A percentile compares a stretch with the other conserved stretches of the same genome.
Evolutionary conservation across 2,329 filamentous ascomycete species (phyloP).

Genomic region (Xylariales sp.): DNA sequence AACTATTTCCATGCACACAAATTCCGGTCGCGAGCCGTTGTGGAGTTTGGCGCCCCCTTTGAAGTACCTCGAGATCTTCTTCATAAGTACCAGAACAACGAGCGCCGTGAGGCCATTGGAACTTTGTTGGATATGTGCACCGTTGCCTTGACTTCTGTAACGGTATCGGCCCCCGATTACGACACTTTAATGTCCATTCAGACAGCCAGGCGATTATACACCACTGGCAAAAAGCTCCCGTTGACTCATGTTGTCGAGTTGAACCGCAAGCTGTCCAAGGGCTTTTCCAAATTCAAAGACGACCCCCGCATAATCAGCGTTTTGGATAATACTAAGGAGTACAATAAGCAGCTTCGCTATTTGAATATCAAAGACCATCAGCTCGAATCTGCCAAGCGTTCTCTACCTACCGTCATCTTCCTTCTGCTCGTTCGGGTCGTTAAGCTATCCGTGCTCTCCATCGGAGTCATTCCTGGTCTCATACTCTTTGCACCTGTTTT

Average conservation of each 20-base stretch:
- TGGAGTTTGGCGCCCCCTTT: conserved; percentile 90
- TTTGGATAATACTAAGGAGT: conserved; percentile 71
- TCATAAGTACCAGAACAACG: conserved; percentile 76
- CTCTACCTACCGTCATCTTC: conserved; percentile 68
- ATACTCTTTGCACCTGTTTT: conserved; percentile 87
- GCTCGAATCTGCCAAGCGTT: conserved; percentile 85
- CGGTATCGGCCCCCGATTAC: conserved; percentile 88
- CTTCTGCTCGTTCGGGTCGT: conserved; percentile 74
- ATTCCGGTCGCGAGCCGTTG: conserved; percentile 90
- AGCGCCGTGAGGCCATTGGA: conserved; percentile 82
- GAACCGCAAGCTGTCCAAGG: conserved; percentile 84
- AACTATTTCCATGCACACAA: conserved; percentile 99
- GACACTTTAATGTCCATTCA: conserved; percentile 97
- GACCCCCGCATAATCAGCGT: conserved; percentile 77
- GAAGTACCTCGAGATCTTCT: conserved; percentile 80
- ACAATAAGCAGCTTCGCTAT: conserved; percentile 82
- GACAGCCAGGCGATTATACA: conserved; percentile 88
- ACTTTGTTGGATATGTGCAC: conserved; percentile 83
- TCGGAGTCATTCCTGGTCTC: conserved; percentile 81
- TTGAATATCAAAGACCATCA: conserved; percentile 91
- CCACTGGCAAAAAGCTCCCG: conserved; percentile 88
- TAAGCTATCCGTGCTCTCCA: conserved; percentile 72
- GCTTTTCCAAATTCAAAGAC: conserved; percentile 89
- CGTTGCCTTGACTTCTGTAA: conserved; percentile 79
- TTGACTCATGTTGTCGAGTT: conserved; percentile 91